Base-by-base conservation (phyloP, 306 rosid species). In the Cucurbita moschata region DNA sequence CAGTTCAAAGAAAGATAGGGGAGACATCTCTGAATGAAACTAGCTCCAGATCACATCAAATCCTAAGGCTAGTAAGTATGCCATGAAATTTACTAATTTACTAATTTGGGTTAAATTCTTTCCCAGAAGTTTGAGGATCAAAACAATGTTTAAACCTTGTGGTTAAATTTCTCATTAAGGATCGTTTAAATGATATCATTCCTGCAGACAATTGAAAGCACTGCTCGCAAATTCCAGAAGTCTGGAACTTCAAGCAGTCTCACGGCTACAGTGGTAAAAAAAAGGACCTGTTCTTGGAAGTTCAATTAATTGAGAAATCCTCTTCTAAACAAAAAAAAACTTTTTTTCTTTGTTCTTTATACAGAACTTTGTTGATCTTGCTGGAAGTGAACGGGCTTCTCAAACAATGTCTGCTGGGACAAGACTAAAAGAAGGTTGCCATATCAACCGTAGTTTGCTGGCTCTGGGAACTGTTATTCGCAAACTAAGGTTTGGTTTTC, bases 21-120 rank as follows among this genome's bases (percentile, higher is more conserved):
- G 98, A 94, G 85, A 94, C 98, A 21, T 85, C 90, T 77, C 84
- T 87, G 85, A 94, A 94, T 72, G 97, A 90, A 78, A 61, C 87
- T 72, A 94, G 98, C 81, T 94, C 98, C 60, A 86, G 98, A 86
- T 94, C 98, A 67, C 98, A 94, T 87, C 98, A 90, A 80, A 94
- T 90, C 80, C 79, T 94, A 70, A 84, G 98, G 80, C 70, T 94
- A 88, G 97, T 94, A 87, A 79, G 85, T 71, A 79, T 70, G 35
- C 65, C 30, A 70, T 59, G 53, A 39, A 15, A 49, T 35, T 43
- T 26, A 58, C 14, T 57, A 71, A 10, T 11, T 35, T 47, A 63
- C 30, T n/a, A 11, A 16, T 42, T 62, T 71, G 51, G 6, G 26
- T 7, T 60, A 15, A 44, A 10, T 40, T 15, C 52, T 12, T 56